Base-by-base conservation (phyloP, 2,329 filamentous ascomycete genomes). In the Aspergillus brasiliensis region DNA sequence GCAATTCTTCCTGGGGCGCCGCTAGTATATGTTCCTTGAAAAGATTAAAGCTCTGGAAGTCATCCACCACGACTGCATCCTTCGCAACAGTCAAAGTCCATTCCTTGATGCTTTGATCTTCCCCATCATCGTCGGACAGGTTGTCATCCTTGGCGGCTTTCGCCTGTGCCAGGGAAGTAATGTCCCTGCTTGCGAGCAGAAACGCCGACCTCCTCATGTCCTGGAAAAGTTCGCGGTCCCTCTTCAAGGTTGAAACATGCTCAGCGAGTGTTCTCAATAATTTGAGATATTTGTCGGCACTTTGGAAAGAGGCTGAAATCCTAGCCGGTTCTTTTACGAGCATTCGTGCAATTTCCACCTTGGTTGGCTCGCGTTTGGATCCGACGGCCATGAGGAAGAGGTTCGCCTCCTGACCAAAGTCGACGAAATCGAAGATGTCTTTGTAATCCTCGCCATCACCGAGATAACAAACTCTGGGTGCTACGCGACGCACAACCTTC, bases 351-450 rank as follows among this genome's bases (percentile, higher is more conserved):
- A 99, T 86, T 74, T 99, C 95, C 2, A 86, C 75, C 68, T 91
- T 95, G 2, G 90, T 96, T 3, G 95, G 95, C 75, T 99, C 94
- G 63, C 86, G 88, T 76, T 96, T 97, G 2, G 92, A 94, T 8
- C 95, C 95, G 65, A 93, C 91, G 63, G 91, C 91, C 67, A 92
- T 86, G 17, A 99, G 79, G 70, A 99, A 99, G 0, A 90, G 82
- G 69, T 98, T 98, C 2, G 91, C 94, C 71, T 94, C 88, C 34
- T 83, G 80, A 0, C 94, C 92, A 78, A 97, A 99, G 73, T 98
- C 91, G 13, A 98, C 93, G 75, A 97, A 99, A 72, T 98, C 92
- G 66, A 99, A 97, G 31, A 99, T 96, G 31, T 96, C 91, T 10
- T 87, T 90, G 69, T 96, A 99, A 65, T 88, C 83, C 57, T 85